Base-by-base conservation (phyloP, 495 filamentous ascomycete genomes). In the Cercophora sp. region DNA sequence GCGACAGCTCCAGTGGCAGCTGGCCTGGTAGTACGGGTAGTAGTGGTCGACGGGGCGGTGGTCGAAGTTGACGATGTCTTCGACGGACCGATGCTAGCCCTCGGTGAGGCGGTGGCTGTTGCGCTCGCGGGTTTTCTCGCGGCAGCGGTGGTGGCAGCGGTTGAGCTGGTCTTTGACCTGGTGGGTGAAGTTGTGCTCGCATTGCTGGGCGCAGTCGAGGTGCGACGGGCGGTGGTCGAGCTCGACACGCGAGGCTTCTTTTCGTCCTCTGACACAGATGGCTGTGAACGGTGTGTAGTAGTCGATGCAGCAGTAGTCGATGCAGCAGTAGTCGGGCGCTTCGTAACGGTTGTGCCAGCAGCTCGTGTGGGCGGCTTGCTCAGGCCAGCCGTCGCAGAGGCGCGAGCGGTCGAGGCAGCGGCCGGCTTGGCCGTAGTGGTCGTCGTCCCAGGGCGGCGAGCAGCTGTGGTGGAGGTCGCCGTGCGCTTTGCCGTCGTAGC, bases 191-290 rank as follows among this genome's bases (percentile, higher is more conserved):
- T 56, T 19, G 58, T 47, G 34, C 59, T 62, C 31, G 64, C 50
- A 27, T 62, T 37, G 47, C 35, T 40, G 8, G 36, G 58, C 0
- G 61, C 65, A 5, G 60, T 63, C 8, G 72, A 74, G 31, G 69
- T 66, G 35, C 73, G 72, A 49, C 72, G 69, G 10, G 72, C 59
- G 8, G 72, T 53, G 20, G 69, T 59, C n/a, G 63, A 66, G 13
- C 65, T 58, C 8, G 39, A n/a, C 1, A 55, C 23, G 0, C 56
- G 23, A 22, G 58, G 60, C 62, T 70, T 76, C 61, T 70, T 74
- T 49, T 78, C 75, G 41, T 77, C 74, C 41, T 78, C 75, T 20
- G 74, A 71, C 13, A 71, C 57, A 20, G 74, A 77, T 3, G 74
- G 67, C 13, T 70, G 70, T 0, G 71, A 64, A 32, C 68, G 67